Evolutionary conservation across 2,329 filamentous ascomycete genomes (phyloP), one percentile per base, ranked within the genome.

Genomic region (Colletotrichum magnum): DNA sequence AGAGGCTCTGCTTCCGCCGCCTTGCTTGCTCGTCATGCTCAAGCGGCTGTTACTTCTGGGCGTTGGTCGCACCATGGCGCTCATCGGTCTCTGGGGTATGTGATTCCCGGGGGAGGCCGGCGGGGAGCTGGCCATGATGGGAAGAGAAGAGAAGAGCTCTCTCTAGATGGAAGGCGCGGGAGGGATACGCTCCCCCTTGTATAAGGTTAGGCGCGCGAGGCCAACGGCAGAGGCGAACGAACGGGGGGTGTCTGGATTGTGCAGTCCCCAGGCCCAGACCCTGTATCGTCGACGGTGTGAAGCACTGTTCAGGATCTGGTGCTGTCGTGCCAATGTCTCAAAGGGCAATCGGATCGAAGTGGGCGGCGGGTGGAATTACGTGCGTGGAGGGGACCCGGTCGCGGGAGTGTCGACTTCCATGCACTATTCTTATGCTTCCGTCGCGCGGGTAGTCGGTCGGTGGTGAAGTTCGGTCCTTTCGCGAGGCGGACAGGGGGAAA

Each of bases 1-100:
- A 0, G 94, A 97, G 26, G 92, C 92, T 77, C 94, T 89, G 82
- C 94, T 97, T 72, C 92, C 90, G 76, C 89, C 90, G 60, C 89
- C 91, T 53, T 85, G 84, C 80, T 93, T 95, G 83, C 93, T 93
- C 76, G 87, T 91, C 84, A 92, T 92, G 83, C 94, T 97, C 87
- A 97, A 86, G 74, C 95, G 93, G 82, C 94, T 97, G 74, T 87
- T 93, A 79, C 93, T 96, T 79, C 94, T 81, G 24, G 85, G 87
- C 51, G 92, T 87, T 53, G 93, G 88, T 76, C 92, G 90, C 76
- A 94, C 89, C 85, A 97, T 91, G 78, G 90, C 91, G 84, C 93
- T 97, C 86, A 94, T 86, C 62, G 94, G 94, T 80, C 94, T 89
- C 80, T 89, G 88, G 73, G 87, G 83, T 70, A 81, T 74, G 10